Conservation (phyloP, 208 protist species). For the Angomonas deanei region DNA sequence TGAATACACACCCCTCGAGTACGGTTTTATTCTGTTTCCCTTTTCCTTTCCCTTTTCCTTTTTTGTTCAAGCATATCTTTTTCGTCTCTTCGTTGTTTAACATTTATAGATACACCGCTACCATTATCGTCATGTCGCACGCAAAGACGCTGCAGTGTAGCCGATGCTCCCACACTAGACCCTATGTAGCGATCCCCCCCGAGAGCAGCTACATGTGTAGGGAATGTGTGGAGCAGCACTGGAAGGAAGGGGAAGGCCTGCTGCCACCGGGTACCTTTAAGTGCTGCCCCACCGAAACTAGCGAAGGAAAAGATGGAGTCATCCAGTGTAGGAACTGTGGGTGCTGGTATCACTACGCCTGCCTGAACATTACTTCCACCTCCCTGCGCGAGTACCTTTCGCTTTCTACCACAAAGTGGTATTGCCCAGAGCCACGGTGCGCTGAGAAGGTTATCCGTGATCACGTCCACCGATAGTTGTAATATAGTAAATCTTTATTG, state of each 20-base stretch:
- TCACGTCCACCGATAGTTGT: slow-evolving; percentile 35
- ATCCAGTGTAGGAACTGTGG: slow-evolving; percentile 59
- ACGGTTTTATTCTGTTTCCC: background rate
- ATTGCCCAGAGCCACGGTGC: slow-evolving; percentile 73
- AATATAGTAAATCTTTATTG: background rate
- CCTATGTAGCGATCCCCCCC: slow-evolving; percentile 11
- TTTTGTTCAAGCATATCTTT: background rate
- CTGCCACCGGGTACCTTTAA: slow-evolving; percentile 74
- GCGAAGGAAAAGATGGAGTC: slow-evolving; percentile 56
- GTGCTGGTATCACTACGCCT: slow-evolving; percentile 74
- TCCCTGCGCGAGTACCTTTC: slow-evolving; percentile 52
- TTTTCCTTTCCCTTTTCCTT: background rate
- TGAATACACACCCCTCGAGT: too few species aligned
- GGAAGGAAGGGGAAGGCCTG: slow-evolving; percentile 3
- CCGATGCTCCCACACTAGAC: slow-evolving; percentile 22
- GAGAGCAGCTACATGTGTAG: slow-evolving; percentile 68
- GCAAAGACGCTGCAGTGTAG: background rate
- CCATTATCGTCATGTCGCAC: background rate
- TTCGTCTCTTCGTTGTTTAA: background rate
- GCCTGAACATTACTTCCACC: slow-evolving; percentile 49
- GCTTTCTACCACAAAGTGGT: slow-evolving; percentile 80
- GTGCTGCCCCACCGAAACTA: slow-evolving; percentile 75
- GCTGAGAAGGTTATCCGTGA: slow-evolving; percentile 41
- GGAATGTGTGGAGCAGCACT: slow-evolving; percentile 29
- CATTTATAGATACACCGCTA: too few species aligned